phyloP scores from a whole-genome alignment of 768 basidiomycete species.

The Pleurotus citrinopileatus region DNA sequence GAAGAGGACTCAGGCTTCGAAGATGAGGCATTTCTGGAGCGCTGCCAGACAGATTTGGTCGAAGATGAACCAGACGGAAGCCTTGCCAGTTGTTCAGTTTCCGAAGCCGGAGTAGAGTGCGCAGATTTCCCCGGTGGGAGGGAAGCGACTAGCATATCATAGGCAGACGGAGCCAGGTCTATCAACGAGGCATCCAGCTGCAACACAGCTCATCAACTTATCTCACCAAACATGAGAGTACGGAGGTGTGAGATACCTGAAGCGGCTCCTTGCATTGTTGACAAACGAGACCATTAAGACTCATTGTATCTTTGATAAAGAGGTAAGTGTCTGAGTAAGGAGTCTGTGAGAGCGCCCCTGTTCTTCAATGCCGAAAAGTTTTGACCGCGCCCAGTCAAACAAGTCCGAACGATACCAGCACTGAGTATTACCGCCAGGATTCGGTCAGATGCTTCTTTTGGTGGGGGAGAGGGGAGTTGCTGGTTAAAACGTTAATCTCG shows the following conservation, averaged over 20 bases:
- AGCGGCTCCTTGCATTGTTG: constrained; percentile 92
- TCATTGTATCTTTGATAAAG: constrained; percentile 30
- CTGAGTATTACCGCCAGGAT: no score
- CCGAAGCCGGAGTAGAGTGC: constrained; percentile 32
- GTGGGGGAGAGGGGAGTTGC: no score
- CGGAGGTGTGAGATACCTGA: constrained; percentile 46
- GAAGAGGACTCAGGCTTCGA: constrained; percentile 27
- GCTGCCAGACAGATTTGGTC: constrained; percentile 64
- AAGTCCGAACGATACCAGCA: no score
- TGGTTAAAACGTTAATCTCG: no score
- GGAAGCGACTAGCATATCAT: constrained; percentile 77
- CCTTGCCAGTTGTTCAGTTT: constrained; percentile 43
- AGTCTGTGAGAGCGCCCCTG: constrained; percentile 6
- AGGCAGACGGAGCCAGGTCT: constrained; percentile 81
- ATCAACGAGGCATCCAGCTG: constrained; percentile 90
- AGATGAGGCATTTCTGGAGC: constrained; percentile 40
- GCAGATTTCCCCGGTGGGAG: constrained; percentile 54
- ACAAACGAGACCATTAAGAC: constrained; percentile 50
- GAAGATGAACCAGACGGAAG: constrained; percentile 43
- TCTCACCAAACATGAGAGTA: background rate
- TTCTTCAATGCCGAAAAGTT: no score
- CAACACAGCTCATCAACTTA: background rate
- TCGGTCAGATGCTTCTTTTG: no score
- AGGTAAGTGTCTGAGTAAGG: constrained; percentile 1
- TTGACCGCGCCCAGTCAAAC: no score